Percentiles rank a stretch among this genome's conserved stretches.
These are phyloP conservation scores for Suillus tomentosus DNA, from an alignment of 768 basidiomycete genomes.

Conservation along the genomic window DNA sequence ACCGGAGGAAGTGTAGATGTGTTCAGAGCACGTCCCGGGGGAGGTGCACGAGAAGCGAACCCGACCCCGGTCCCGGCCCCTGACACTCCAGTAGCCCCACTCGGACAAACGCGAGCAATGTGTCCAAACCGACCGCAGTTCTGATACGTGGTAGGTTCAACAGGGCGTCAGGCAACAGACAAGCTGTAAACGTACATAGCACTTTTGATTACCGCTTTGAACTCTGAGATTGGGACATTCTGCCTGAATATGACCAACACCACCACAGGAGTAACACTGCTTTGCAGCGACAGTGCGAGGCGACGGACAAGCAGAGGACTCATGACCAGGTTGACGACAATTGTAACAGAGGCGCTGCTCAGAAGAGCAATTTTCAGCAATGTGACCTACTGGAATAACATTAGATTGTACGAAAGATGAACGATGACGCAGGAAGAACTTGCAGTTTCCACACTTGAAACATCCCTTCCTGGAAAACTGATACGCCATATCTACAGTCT, in stretches of 20 bases:
- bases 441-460: slow-evolving; percentile 93
- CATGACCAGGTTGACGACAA: slow-evolving; percentile 93
- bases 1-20: slow-evolving; percentile 78
- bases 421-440: slow-evolving; percentile 35
- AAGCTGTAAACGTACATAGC: slow-evolving; percentile 57
- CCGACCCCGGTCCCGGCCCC: slow-evolving; percentile 30
- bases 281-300: slow-evolving; percentile 82
- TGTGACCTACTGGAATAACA: slow-evolving; percentile 73
- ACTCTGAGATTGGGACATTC: slow-evolving; percentile 82
- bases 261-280: slow-evolving; percentile 93
- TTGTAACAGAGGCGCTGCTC: slow-evolving; percentile 92
- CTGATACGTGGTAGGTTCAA: slow-evolving; percentile 36
- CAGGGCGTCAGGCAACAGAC: slow-evolving; percentile 26
- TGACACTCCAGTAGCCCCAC: slow-evolving; percentile 39
- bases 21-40: slow-evolving; percentile 74
- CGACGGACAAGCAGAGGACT: slow-evolving; percentile 84
- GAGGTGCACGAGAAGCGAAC: slow-evolving; percentile 70
- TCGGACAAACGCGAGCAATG: slow-evolving; percentile 76
- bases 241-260: slow-evolving; percentile 87
- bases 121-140: slow-evolving; percentile 84
- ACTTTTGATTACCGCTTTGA: slow-evolving; percentile 72
- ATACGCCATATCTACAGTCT: slow-evolving; percentile 60
- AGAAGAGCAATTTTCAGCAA: slow-evolving; percentile 89
- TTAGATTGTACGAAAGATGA: slow-evolving; percentile 20
- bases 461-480: slow-evolving; percentile 87